Conservation (phyloP, 2,329 filamentous ascomycete species). For the Podosphaera fusca region DNA sequence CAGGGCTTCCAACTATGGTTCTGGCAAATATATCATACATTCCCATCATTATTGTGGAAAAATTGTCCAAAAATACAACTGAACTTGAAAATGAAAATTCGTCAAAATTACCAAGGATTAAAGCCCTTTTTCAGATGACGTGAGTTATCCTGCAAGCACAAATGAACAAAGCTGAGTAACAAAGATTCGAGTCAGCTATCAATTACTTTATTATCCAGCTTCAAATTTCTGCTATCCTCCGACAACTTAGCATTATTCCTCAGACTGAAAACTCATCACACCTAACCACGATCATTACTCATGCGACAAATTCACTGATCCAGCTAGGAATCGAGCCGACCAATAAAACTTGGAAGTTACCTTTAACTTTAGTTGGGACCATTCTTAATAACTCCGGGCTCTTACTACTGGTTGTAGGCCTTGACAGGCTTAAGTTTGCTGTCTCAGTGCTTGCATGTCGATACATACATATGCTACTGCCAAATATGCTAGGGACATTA, state of each 20-base stretch:
- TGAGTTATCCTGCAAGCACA: constrained; percentile 3
- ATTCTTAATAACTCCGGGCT: constrained; percentile 3
- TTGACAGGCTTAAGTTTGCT: constrained; percentile 10
- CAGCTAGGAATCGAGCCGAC: constrained; percentile 5
- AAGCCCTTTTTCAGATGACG: constrained; percentile 2
- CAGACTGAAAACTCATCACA: constrained; percentile 8
- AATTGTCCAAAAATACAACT: constrained; percentile 7
- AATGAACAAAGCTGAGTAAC: constrained; percentile 4
- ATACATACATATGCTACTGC: constrained; percentile 13
- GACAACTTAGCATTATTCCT: constrained; percentile 14
- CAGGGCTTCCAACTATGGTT: constrained; percentile 13
- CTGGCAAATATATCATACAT: constrained; percentile 13
- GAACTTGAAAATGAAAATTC: constrained; percentile 7
- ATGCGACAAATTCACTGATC: constrained; percentile 11
- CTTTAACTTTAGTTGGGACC: constrained; percentile 6
- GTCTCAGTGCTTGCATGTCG: constrained; percentile 11
- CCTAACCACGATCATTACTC: constrained; percentile 13
- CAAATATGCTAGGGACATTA: constrained; percentile 13
- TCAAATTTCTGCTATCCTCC: constrained; percentile 14
- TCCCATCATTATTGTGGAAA: constrained; percentile 8
- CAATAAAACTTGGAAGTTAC: constrained; percentile 6
- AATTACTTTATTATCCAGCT: constrained; percentile 12
- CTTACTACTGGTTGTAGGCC: constrained; percentile 9
- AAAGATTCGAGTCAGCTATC: constrained; percentile 9
- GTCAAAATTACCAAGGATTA: background rate